Evolutionary conservation across 768 basidiomycete genomes (phyloP).

Genomic region (Lyophyllum atratum): DNA sequence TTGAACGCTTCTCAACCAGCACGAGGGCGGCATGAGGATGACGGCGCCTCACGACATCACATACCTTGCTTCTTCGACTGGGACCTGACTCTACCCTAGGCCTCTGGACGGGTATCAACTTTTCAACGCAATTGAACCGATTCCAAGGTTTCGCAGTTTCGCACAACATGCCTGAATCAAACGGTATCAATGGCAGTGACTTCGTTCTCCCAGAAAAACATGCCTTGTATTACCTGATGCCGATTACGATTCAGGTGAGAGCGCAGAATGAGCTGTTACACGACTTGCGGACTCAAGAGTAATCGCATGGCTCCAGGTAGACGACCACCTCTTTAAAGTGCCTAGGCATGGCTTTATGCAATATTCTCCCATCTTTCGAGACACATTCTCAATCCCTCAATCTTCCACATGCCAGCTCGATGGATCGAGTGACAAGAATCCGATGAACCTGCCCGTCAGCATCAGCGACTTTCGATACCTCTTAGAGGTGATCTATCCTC

Average conservation of each 20-base stretch:
- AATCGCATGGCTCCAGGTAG: conserved; percentile 11
- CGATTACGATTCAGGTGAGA: conserved; percentile 11
- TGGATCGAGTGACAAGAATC: conserved; percentile 8
- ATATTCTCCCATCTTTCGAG: conserved; percentile 12
- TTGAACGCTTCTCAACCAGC: background rate
- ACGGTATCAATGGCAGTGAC: background rate
- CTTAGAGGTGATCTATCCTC: conserved; percentile 14
- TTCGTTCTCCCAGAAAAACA: conserved; percentile 1
- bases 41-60: background rate
- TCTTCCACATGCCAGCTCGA: background rate
- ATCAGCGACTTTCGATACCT: conserved; percentile 15
- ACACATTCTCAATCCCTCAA: conserved; percentile 18
- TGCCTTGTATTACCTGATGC: conserved; percentile 10
- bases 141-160: too few species aligned
- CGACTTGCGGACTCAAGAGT: background rate
- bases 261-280: too few species aligned
- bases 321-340: conserved; percentile 18
- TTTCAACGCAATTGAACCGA: too few species aligned
- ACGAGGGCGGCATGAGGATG: background rate
- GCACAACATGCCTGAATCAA: background rate
- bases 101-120: too few species aligned
- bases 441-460: conserved; percentile 13
- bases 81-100: too few species aligned
- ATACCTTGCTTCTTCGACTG: too few species aligned
- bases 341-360: conserved; percentile 10